Conservation (phyloP, 768 basidiomycete species). For the Amanita exitialis region DNA sequence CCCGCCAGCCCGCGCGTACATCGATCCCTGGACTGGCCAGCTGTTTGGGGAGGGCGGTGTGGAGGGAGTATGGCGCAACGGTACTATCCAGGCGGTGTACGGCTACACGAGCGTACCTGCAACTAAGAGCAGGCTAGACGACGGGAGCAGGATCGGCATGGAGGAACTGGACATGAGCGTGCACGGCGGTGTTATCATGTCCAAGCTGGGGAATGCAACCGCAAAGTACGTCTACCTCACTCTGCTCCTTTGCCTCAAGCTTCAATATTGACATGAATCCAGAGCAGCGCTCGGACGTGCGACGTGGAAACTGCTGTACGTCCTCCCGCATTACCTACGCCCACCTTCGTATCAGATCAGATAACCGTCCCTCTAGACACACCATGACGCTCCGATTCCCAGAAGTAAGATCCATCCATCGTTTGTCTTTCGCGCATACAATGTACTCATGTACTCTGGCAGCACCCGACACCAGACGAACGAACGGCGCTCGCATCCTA, state of each 20-base stretch:
- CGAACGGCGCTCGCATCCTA: constrained; percentile 75
- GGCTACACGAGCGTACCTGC: constrained; percentile 13
- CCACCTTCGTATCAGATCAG: constrained; percentile 5
- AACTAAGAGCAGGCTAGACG: constrained; percentile 3
- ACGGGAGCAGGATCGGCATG: background rate
- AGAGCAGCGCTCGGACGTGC: constrained; percentile 86
- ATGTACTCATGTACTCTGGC: background rate
- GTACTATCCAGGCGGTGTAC: constrained; percentile 7
- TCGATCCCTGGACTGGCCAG: constrained; percentile 66
- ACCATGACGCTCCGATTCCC: constrained; percentile 91
- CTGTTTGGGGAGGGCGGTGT: constrained; percentile 63
- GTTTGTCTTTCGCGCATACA: background rate
- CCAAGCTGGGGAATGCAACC: constrained; percentile 84
- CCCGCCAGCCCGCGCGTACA: constrained; percentile 50
- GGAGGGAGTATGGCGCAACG: constrained; percentile 22
- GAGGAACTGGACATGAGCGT: constrained; percentile 12
- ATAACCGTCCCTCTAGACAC: constrained; percentile 40
- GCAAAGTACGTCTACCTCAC: constrained; percentile 56
- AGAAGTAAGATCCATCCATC: constrained; percentile 55
- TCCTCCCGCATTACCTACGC: background rate
- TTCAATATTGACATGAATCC: background rate
- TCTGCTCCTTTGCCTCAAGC: constrained; percentile 1
- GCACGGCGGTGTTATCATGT: constrained; percentile 76
- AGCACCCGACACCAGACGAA: constrained; percentile 80
- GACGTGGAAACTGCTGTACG: constrained; percentile 84